These are phyloP conservation scores for Exophiala mesophila DNA, from an alignment of 2,329 filamentous ascomycete species.

Conservation along the genomic window DNA sequence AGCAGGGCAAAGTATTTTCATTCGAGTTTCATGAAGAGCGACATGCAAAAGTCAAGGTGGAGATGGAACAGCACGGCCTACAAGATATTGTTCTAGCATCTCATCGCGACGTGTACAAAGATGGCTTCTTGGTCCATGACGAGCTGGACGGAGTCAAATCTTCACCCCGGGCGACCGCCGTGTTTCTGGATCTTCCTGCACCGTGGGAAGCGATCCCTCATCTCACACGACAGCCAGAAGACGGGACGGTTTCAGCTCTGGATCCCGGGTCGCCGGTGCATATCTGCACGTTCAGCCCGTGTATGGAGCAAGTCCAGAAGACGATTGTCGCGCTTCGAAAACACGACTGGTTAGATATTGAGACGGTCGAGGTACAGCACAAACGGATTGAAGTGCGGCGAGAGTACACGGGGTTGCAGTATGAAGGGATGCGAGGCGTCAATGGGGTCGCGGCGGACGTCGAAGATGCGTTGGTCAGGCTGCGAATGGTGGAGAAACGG, in stretches of 20 bases:
- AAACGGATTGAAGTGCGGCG: slow-evolving; percentile 74
- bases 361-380: slow-evolving; percentile 85
- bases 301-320: slow-evolving; percentile 89
- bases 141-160: slow-evolving; percentile 23
- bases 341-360: slow-evolving; percentile 83
- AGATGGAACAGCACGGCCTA: slow-evolving; percentile 42
- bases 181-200: slow-evolving; percentile 49
- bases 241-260: slow-evolving; percentile 48
- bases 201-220: slow-evolving; percentile 48
- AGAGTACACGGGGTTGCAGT: slow-evolving; percentile 70
- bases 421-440: slow-evolving; percentile 62
- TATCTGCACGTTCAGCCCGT: slow-evolving; percentile 93
- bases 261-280: slow-evolving; percentile 67
- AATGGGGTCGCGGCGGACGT: slow-evolving; percentile 68
- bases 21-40: slow-evolving; percentile 48
- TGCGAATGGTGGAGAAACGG: slow-evolving; percentile 68
- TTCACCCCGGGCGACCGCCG: slow-evolving; percentile 42
- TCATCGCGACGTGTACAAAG: slow-evolving; percentile 47
- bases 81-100: slow-evolving; percentile 41
- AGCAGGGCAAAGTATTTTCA: slow-evolving; percentile 44
- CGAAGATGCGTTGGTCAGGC: slow-evolving; percentile 67
- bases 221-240: slow-evolving; percentile 35
- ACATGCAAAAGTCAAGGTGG: slow-evolving; percentile 37
- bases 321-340: slow-evolving; percentile 77
- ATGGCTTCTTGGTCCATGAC: slow-evolving; percentile 40